A percentile compares a stretch with the other conserved stretches of the same genome.
Conservation (phyloP, 2,329 filamentous ascomycete genomes). For the Aspergillus bombycis region DNA sequence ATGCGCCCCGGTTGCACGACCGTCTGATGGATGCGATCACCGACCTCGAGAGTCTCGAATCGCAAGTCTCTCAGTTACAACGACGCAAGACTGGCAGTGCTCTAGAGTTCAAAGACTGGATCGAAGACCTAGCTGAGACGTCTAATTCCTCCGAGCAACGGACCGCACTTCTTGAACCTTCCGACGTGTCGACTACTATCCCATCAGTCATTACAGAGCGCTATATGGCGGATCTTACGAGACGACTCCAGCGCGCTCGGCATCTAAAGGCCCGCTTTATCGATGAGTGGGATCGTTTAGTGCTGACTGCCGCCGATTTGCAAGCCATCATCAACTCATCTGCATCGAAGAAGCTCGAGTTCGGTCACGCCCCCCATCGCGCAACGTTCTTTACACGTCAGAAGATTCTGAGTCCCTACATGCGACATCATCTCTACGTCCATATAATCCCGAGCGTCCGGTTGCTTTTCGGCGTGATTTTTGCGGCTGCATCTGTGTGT, state of each 20-base stretch:
- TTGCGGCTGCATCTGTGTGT: conserved; percentile 74
- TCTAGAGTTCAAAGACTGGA: conserved; percentile 83
- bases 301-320: conserved; percentile 72
- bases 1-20: conserved; percentile 82
- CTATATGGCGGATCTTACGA: conserved; percentile 86
- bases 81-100: conserved; percentile 79
- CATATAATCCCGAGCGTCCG: conserved; percentile 71
- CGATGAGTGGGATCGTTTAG: conserved; percentile 81
- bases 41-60: conserved; percentile 78
- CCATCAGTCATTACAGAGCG: conserved; percentile 89
- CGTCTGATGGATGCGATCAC: conserved; percentile 82
- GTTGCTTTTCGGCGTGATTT: conserved; percentile 66
- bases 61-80: conserved; percentile 76
- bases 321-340: conserved; percentile 84
- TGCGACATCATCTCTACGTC: conserved; percentile 77
- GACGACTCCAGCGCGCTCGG: conserved; percentile 77
- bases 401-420: conserved; percentile 74
- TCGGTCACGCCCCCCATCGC: conserved; percentile 62
- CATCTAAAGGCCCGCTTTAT: conserved; percentile 82
- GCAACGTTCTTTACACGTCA: conserved; percentile 58
- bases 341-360: conserved; percentile 77
- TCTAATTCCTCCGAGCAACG: conserved; percentile 68
- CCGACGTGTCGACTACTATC: conserved; percentile 45
- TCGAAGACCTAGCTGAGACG: conserved; percentile 86
- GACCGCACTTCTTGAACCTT: conserved; percentile 40